Evolutionary conservation across 2,329 filamentous ascomycete genomes (phyloP), one percentile per base, ranked within the genome.

Genomic region (Penicillium sp.): DNA sequence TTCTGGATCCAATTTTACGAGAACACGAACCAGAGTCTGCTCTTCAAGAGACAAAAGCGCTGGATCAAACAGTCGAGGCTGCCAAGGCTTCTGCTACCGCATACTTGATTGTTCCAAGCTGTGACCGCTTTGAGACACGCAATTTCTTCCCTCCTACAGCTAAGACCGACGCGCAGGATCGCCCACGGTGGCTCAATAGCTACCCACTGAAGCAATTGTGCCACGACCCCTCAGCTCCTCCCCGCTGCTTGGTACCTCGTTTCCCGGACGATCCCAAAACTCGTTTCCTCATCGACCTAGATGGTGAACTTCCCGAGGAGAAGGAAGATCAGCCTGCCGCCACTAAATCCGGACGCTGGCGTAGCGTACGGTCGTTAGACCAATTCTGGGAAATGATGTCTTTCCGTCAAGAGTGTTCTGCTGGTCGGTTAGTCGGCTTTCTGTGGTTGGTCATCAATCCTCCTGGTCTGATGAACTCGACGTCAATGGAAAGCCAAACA

Each of bases 331-430:
- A 62, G 41, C 72, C 62, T 62, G 70, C 61, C 56, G 69, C 63
- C 55, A 75, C 84, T 61, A 80, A 78, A 26, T 76, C 78, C 3
- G 89, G 89, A 0, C 81, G 84, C 54, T 99, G 94, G 94, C 89
- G 86, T 69, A 91, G 88, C 57, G 86, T 97, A 25, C 87, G 83
- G 69, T 89, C 86, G 0, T 77, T 99, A 38, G 89, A 92, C n/a
- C 87, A 92, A 63, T 99, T 99, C 68, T 99, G 94, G 94, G 94
- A 99, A 59, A 89, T 96, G 82, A 97, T 99, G 93, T 88, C 92
- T 0, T 97, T 90, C 69, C 82, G 94, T 54, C 94, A 97, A 71
- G 94, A 99, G 69, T 99, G 94, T 69, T 96, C 92, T 0, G 90
- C 91, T 33, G 95, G 94, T 0, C 83, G 92, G 17, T 81, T 96